phyloP scores from a whole-genome alignment of 2,329 filamentous ascomycete genomes.

The Dissoconium aciculare region DNA sequence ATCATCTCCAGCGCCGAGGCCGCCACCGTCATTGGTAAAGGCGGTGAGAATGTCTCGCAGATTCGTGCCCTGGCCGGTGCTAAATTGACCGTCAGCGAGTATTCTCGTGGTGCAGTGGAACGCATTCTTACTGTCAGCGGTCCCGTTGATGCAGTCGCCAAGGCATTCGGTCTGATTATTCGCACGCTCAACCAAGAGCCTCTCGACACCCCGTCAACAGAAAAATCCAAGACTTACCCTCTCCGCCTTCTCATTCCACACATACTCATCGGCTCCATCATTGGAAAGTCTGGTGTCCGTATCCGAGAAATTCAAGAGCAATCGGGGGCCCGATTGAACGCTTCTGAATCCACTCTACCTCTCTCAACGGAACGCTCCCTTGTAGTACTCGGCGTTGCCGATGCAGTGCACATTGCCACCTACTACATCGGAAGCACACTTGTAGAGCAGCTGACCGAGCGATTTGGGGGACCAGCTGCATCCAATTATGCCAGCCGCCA shows the following conservation, averaged over 20 bases:
- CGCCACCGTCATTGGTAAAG: constrained; percentile 95
- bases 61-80: constrained; percentile 89
- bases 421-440: constrained; percentile 99
- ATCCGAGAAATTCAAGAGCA: constrained; percentile 98
- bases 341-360: constrained; percentile 85
- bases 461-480: constrained; percentile 86
- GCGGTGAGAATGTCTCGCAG: constrained; percentile 94
- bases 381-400: constrained; percentile 91
- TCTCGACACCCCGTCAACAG: constrained; percentile 70
- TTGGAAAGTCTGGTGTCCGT: constrained; percentile 87
- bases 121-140: constrained; percentile 95
- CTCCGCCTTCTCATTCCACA: constrained; percentile 90
- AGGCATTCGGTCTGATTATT: constrained; percentile 97
- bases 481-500: constrained; percentile 96
- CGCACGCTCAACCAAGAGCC: constrained; percentile 96
- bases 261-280: constrained; percentile 95
- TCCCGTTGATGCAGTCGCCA: constrained; percentile 88
- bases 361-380: constrained; percentile 95
- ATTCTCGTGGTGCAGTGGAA: constrained; percentile 90
- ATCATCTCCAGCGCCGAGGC: constrained; percentile 96
- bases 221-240: constrained; percentile 93
- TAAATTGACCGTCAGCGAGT: constrained; percentile 98
- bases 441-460: constrained; percentile 89
- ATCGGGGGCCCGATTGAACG: constrained; percentile 89
- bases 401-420: constrained; percentile 95